phyloP scores from a whole-genome alignment of 2,329 filamentous ascomycete species.

The Claviceps lovelessii region DNA sequence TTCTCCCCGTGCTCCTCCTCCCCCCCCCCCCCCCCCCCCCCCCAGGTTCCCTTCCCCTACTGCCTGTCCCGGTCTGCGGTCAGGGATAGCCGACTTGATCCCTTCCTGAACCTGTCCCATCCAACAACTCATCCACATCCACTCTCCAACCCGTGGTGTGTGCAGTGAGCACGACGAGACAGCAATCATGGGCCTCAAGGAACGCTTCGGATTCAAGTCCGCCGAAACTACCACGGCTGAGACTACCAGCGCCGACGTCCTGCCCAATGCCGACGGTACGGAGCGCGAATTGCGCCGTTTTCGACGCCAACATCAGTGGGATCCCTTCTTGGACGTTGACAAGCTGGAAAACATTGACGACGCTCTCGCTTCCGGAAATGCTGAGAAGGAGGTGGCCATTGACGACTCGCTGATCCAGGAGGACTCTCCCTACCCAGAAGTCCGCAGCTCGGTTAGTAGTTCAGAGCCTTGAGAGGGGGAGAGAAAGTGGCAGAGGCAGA shows the following conservation, averaged over 20 bases:
- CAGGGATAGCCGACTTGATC: neutral
- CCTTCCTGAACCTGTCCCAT: neutral
- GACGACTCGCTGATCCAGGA: conserved; percentile 35
- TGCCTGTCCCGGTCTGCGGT: neutral
- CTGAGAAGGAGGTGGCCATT: conserved; percentile 29
- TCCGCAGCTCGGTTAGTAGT: conserved; percentile 12
- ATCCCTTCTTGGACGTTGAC: conserved; percentile 41
- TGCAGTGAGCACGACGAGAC: neutral
- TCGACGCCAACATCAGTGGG: conserved; percentile 38
- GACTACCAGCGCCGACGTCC: conserved; percentile 9
- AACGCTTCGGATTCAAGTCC: conserved; percentile 9
- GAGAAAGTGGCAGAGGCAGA: no score
- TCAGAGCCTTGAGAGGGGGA: neutral
- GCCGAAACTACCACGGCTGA: conserved; percentile 6
- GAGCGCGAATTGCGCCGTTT: conserved; percentile 25
- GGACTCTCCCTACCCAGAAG: conserved; percentile 28
- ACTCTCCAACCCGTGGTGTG: neutral
- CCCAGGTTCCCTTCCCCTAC: neutral
- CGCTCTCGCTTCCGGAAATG: conserved; percentile 28
- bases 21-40: neutral
- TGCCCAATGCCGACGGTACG: conserved; percentile 7
- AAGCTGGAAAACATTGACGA: conserved; percentile 37
- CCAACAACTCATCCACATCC: neutral
- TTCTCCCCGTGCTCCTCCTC: no score
- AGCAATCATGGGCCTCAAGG: conserved; percentile 11